Evolutionary conservation across 2,329 filamentous ascomycete species (phyloP), one percentile per base, ranked within the genome.

Genomic region (Trichoderma arundinaceum): DNA sequence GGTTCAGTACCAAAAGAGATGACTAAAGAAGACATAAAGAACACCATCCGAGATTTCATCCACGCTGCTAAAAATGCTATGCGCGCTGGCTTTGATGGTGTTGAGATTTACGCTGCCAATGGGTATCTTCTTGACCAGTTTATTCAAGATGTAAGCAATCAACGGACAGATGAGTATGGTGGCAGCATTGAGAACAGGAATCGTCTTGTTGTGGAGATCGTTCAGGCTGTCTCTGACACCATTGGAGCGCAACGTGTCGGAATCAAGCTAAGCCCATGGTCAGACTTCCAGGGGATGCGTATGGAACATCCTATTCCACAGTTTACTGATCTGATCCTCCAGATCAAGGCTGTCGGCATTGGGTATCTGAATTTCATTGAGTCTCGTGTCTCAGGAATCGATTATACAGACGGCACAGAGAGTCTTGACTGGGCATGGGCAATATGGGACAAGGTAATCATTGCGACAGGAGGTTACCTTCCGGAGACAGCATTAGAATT

Each of bases 341-440:
- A 56, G 28, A 44, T 67, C n/a, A 62, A 59, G 1, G 53, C 43
- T 19, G 28, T 88, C 1, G 79, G 82, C 1, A 76, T 91, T 13
- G 83, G 87, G 0, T 91, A 87, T 71, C 72, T 90, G 1, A 87
- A 90, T 72, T 66, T 90, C 0, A 77, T 91, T 7, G 87, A 91
- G 71, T 81, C 85, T 0, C 81, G 86, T 0, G 76, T 88, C 4
- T 74, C 77, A 0, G 82, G 82, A 0, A 75, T 72, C 53, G 71
- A 72, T 0, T 81, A 84, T 44, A 44, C 74, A 3, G 80, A 83
- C 1, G 74, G 66, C 0, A 56, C 32, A 1, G 77, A 78, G 13
- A 67, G 56, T 2, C 69, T 79, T 0, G 74, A 77, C 2, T 81
- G 79, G 48, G 74, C 73, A 0, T 72, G 76, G 49, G n/a, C 67